Evolutionary conservation across 2,329 filamentous ascomycete species (phyloP).

Genomic region (Ascocoryne sarcoides): DNA sequence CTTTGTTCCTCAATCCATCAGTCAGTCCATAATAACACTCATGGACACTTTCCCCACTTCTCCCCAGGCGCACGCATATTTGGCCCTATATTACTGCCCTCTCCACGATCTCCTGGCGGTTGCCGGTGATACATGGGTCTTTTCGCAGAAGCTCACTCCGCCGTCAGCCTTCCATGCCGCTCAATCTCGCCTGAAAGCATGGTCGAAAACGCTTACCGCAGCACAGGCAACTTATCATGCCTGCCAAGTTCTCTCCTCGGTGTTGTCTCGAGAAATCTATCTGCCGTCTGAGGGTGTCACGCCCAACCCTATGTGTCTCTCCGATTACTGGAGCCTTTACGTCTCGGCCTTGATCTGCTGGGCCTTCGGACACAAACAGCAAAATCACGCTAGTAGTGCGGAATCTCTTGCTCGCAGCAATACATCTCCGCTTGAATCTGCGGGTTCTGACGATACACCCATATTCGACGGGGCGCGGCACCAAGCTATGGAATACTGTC

Average conservation of each 20-base stretch:
- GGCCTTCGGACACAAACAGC: constrained; percentile 39
- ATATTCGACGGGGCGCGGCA: constrained; percentile 8
- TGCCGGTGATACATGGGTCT: constrained; percentile 49
- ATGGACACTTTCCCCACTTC: constrained; percentile 36
- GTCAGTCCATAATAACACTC: constrained; percentile 13
- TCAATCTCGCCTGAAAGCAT: constrained; percentile 37
- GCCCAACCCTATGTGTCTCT: constrained; percentile 26
- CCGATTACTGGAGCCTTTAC: constrained; percentile 48
- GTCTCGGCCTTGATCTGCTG: constrained; percentile 51
- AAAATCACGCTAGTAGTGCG: constrained; percentile 7
- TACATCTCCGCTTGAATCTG: constrained; percentile 6
- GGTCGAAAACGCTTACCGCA: constrained; percentile 38
- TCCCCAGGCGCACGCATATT: constrained; percentile 42
- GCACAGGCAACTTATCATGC: constrained; percentile 41
- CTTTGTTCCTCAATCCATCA: constrained; percentile 7
- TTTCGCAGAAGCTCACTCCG: constrained; percentile 43
- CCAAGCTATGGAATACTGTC: constrained; percentile 28
- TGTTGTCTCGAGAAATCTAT: constrained; percentile 29
- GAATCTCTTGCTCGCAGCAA: constrained; percentile 8
- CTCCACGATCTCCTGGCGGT: constrained; percentile 49
- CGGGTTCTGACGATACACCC: constrained; percentile 5
- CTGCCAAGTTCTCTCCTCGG: constrained; percentile 41
- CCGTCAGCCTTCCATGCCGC: constrained; percentile 38
- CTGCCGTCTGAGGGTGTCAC: constrained; percentile 11
- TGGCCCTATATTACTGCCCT: constrained; percentile 50